Percentiles rank a stretch among this genome's conserved stretches.
These are phyloP conservation scores for Thuja plicata DNA, from an alignment of 83 land plant genomes.

Conservation along the genomic window DNA sequence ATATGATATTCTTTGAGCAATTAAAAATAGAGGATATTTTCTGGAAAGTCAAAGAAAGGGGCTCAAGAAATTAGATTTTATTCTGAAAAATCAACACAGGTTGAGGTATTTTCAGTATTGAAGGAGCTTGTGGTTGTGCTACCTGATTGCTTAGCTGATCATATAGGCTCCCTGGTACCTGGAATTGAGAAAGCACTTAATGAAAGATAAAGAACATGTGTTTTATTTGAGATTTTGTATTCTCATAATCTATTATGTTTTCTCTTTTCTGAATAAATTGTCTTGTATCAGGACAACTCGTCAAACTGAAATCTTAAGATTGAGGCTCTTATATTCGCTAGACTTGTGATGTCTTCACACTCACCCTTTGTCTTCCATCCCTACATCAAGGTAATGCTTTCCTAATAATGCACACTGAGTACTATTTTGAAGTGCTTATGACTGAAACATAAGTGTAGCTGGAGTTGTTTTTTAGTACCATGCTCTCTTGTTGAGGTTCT, in stretches of 20 bases:
- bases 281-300: constrained; percentile 81
- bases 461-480: not conserved
- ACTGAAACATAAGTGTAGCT: not conserved
- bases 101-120: constrained; percentile 96
- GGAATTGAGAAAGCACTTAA: constrained; percentile 95
- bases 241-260: not conserved
- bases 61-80: too few species aligned
- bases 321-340: constrained; percentile 89
- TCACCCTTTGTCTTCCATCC: constrained; percentile 93
- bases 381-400: constrained; percentile 64
- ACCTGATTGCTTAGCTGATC: constrained; percentile 92
- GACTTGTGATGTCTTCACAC: constrained; percentile 95
- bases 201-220: constrained; percentile 41
- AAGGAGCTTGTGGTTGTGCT: constrained; percentile 96
- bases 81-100: too few species aligned
- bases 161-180: constrained; percentile 88
- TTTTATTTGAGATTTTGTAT: not conserved
- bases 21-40: too few species aligned
- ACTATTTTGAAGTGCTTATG: not conserved
- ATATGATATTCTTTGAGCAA: too few species aligned
- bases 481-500: not conserved
- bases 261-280: not conserved
- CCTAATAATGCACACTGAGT: not conserved
- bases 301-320: constrained; percentile 97
- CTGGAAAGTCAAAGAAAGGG: too few species aligned